These are phyloP conservation scores for Trametes punicea DNA, from an alignment of 768 basidiomycete genomes.

Conservation along the genomic window DNA sequence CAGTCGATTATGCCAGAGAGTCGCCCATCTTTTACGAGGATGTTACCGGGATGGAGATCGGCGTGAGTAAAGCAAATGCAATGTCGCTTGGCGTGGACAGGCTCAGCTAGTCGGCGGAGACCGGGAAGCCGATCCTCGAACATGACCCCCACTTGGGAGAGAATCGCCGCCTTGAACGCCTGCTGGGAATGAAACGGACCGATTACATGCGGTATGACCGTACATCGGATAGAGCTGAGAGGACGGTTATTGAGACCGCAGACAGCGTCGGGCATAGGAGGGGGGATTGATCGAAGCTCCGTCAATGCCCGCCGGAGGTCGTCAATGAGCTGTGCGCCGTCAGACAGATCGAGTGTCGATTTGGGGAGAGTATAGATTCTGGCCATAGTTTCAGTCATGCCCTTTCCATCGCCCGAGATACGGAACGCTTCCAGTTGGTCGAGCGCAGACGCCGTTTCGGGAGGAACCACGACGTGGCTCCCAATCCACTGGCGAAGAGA, in stretches of 20 bases:
- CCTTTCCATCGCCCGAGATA: neutral
- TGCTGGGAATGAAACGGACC: constrained; percentile 2
- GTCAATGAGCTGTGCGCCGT: neutral
- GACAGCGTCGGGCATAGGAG: neutral
- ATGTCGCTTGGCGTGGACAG: constrained; percentile 2
- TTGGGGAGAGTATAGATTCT: neutral
- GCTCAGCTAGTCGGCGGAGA: neutral
- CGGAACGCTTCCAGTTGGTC: constrained; percentile 1
- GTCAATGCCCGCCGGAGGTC: neutral
- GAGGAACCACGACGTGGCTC: neutral
- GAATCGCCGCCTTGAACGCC: neutral
- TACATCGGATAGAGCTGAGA: neutral
- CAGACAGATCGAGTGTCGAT: constrained; percentile 1
- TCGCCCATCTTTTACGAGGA: constrained; percentile 20
- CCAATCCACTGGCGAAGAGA: neutral
- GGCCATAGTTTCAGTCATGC: neutral
- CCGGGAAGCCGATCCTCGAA: neutral
- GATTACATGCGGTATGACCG: neutral
- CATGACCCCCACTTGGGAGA: neutral
- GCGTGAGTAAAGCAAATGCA: constrained; percentile 24
- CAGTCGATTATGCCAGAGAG: constrained; percentile 27
- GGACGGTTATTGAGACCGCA: neutral
- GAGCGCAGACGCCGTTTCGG: neutral
- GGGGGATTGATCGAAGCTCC: constrained; percentile 4
- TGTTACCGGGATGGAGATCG: constrained; percentile 25